Evolutionary conservation across 2,329 filamentous ascomycete genomes (phyloP), one percentile per base, ranked within the genome.

Genomic region (Alternaria arborescens): DNA sequence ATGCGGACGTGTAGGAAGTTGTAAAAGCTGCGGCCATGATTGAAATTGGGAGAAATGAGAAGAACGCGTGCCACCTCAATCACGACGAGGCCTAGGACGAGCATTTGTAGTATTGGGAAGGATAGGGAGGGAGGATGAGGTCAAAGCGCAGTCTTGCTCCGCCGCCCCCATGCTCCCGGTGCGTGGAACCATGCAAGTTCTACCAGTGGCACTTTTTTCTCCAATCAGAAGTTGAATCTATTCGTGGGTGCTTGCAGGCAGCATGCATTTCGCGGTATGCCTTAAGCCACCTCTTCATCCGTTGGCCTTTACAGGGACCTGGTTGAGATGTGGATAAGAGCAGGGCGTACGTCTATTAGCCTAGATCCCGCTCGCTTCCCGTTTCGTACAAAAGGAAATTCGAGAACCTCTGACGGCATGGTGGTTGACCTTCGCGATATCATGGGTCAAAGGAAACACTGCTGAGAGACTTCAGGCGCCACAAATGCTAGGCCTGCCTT

Each of bases 71-170:
- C 20, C 18, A 14, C 14, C 2, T 22, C 24, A 7, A 48, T 24
- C 18, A 24, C 0, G 11, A 18, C 18, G 42, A 18, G 30, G 38
- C 22, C 30, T 12, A 22, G n/a, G 22, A n/a, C 52, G 32, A 47
- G 52, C 52, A 47, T 47, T 30, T 36, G 32, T 28, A 55, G 18
- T 16, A 44, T 14, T 24, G 26, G 20, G 40, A 28, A 32, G 8
- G 20, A 36, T 38, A 20, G 16, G 16, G 20, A 20, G 16, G 16
- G 20, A 42, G 24, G 18, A 32, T 53, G 40, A 32, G 20, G 28
- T 34, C 52, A 42, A 44, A 46, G 40, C 52, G 41, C 41, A 54
- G 40, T 41, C 52, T 12, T 46, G 52, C 40, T 32, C 32, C 41
- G 40, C 41, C 41, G 52, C 40, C 26, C 28, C 52, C 41, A 54